phyloP scores from a whole-genome alignment of 805 yeast genomes.

The Tetrapisispora fleetii region DNA sequence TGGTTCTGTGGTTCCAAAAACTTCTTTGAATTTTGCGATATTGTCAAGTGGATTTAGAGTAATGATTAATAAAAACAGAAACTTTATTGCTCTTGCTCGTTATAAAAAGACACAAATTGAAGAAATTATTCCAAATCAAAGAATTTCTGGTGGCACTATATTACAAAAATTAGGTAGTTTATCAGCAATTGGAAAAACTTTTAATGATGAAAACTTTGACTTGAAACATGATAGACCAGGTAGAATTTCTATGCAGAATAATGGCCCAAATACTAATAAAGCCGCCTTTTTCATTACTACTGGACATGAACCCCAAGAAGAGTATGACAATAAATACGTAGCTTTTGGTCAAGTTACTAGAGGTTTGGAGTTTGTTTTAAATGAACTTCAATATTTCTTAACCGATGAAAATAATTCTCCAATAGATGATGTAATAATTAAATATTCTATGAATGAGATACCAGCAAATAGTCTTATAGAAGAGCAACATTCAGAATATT shows the following conservation, averaged over 20 bases:
- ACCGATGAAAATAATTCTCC: slow-evolving; percentile 25
- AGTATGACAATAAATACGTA: slow-evolving; percentile 57
- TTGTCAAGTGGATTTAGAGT: slow-evolving; percentile 38
- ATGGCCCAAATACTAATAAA: slow-evolving; percentile 50
- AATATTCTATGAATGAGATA: slow-evolving; percentile 22
- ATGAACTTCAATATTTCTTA: slow-evolving; percentile 47
- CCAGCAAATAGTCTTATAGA: slow-evolving; percentile 8
- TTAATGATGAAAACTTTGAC: slow-evolving; percentile 69
- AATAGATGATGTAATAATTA: slow-evolving; percentile 28
- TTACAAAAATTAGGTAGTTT: slow-evolving; percentile 68
- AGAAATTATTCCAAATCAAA: slow-evolving; percentile 59
- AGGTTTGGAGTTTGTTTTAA: slow-evolving; percentile 51
- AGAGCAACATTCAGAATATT: slow-evolving; percentile 12
- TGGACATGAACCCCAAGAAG: slow-evolving; percentile 32
- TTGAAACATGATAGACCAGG: slow-evolving; percentile 62
- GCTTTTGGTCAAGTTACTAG: slow-evolving; percentile 70
- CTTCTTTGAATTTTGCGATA: slow-evolving; percentile 49
- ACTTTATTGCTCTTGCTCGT: slow-evolving; percentile 14
- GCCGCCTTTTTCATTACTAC: slow-evolving; percentile 66
- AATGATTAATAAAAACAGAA: slow-evolving; percentile 11
- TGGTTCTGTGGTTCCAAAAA: slow-evolving; percentile 55
- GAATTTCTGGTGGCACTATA: slow-evolving; percentile 87
- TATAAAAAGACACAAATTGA: slow-evolving; percentile 61
- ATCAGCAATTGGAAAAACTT: slow-evolving; percentile 65
- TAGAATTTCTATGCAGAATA: slow-evolving; percentile 63